Conservation (phyloP, 108 stramenopile species). For the Seminavis robusta region DNA sequence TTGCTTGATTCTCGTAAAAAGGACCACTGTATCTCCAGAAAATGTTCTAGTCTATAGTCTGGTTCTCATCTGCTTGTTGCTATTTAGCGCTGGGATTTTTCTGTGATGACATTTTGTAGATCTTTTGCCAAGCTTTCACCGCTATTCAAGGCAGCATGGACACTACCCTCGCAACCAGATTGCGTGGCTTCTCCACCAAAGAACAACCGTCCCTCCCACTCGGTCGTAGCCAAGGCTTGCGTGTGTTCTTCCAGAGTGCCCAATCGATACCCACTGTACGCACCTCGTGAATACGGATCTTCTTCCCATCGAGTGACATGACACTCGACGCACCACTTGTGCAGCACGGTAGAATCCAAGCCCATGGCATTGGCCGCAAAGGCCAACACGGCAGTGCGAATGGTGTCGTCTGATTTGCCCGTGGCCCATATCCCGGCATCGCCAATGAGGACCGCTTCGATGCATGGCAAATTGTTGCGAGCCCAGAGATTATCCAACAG, state of each 20-base stretch:
- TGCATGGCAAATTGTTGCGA: conserved; percentile 35
- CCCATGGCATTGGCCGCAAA: conserved; percentile 45
- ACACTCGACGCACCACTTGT: conserved; percentile 27
- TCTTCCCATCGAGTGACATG: conserved; percentile 69
- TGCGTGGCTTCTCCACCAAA: conserved; percentile 58
- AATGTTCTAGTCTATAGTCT: too few relatives aligned
- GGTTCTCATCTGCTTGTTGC: too few relatives aligned
- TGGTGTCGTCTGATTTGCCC: conserved; percentile 25
- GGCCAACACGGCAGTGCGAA: conserved; percentile 38
- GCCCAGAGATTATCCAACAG: conserved; percentile 53
- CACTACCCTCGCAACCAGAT: conserved; percentile 49
- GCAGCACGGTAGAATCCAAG: background rate
- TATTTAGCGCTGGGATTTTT: too few relatives aligned
- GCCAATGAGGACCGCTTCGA: conserved; percentile 46
- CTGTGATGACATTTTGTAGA: too few relatives aligned
- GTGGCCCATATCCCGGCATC: conserved; percentile 38
- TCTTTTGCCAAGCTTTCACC: too few relatives aligned
- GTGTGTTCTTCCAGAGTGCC: conserved; percentile 38
- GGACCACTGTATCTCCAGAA: too few relatives aligned
- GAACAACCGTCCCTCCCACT: conserved; percentile 46
- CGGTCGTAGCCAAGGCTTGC: conserved; percentile 20
- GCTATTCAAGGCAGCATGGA: conserved; percentile 56
- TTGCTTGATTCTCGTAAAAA: too few relatives aligned
- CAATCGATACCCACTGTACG: conserved; percentile 37
- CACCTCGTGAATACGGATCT: conserved; percentile 39